Percentiles rank a stretch among this genome's conserved stretches.
phyloP scores from a whole-genome alignment of 768 basidiomycete species.

The Lentinula guzmanii region DNA sequence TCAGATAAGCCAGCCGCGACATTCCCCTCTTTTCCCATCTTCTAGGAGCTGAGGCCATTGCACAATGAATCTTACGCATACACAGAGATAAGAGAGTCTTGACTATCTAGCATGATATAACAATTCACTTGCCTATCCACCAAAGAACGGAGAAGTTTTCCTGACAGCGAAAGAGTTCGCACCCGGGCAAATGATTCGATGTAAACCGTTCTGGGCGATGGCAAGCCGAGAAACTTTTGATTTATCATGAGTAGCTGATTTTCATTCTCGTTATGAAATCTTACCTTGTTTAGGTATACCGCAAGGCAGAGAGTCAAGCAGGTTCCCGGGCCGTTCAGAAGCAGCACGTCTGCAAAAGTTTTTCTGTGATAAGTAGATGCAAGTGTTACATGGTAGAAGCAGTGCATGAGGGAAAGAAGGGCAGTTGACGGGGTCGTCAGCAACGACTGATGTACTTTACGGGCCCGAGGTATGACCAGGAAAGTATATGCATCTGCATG shows the following conservation, averaged over 20 bases:
- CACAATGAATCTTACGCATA: slow-evolving; percentile 65
- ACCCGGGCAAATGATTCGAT: slow-evolving; percentile 95
- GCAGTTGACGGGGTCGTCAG: slow-evolving; percentile 66
- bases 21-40: slow-evolving; percentile 39
- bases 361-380: background rate
- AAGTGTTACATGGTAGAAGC: slow-evolving; percentile 57
- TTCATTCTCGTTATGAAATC: slow-evolving; percentile 15
- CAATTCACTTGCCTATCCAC: slow-evolving; percentile 61
- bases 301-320: slow-evolving; percentile 75
- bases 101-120: background rate
- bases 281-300: slow-evolving; percentile 65
- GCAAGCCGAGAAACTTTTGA: slow-evolving; percentile 72
- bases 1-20: slow-evolving; percentile 63
- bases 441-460: slow-evolving; percentile 78
- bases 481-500: slow-evolving; percentile 33
- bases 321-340: slow-evolving; percentile 95
- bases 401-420: slow-evolving; percentile 49
- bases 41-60: slow-evolving; percentile 74
- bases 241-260: background rate
- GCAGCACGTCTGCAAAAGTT: slow-evolving; percentile 64
- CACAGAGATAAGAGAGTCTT: background rate
- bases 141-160: slow-evolving; percentile 70
- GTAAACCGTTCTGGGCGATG: slow-evolving; percentile 72
- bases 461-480: slow-evolving; percentile 77
- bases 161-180: slow-evolving; percentile 73